Evolutionary conservation across 148 eudicot genomes (phyloP), one percentile per base, ranked within the genome.

Genomic region (Chenopodium berlandieri): DNA sequence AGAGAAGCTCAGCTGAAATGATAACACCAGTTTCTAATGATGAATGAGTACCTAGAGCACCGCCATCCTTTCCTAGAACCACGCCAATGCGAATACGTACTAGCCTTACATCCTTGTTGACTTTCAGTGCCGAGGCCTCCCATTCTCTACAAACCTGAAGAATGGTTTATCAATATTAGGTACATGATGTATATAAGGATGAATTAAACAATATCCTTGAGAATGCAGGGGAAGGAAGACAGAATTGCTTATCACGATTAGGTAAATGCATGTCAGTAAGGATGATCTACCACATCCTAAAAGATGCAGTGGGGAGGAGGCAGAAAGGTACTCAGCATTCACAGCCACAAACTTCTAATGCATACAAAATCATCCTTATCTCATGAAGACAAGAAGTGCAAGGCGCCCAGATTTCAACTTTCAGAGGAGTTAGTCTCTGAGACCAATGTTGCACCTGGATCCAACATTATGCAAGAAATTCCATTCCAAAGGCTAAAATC

Each of bases 61-160:
- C 99, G 68, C 99, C 99, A 79, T 97, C 99, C 90, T 92, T 97
- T 78, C 97, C 99, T 71, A 97, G 97, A 73, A 94, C 99, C 27
- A 97, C 92, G 7, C 99, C 99, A 50, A 90, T 91, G 78, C 99
- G 99, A 75, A 97, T 86, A 58, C 89, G 91, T 37, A 94, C 89
- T 66, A 94, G 84, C 75, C 99, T 90, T 54, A 97, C 99, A 82
- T 94, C 91, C 85, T 93, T 90, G 77, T 92, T 73, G 17, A 88
- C 95, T 83, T 84, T 87, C 16, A 89, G 90, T 13, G 99, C 97
- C 37, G 93, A 76, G 76, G 87, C 90, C 88, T 97, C 99, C 99
- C 99, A 97, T 88, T 94, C 95, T 88, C 95, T 90, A 85, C 99
- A 97, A 74, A 97, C 99, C 99, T 97, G 85, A 78, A 73, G 62